Evolutionary conservation across 257 asterid genomes (phyloP).

Genomic region (Capsicum pubescens): DNA sequence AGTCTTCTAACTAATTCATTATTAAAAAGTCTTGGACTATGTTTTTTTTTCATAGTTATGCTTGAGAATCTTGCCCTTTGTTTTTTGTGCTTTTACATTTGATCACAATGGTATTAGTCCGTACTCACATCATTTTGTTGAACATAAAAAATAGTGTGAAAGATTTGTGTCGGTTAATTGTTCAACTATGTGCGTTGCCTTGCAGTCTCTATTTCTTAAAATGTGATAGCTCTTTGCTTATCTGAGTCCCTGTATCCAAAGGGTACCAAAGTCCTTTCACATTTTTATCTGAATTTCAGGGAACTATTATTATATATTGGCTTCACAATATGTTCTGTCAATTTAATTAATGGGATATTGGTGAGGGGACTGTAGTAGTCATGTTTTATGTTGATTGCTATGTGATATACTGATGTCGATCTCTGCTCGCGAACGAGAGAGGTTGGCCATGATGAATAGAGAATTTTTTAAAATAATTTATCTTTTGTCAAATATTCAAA

Average conservation of each 20-base stretch:
- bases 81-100: not conserved
- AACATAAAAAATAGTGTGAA: not conserved
- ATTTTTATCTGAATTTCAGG: not conserved
- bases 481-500: not conserved
- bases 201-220: not conserved
- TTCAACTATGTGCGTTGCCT: not conserved
- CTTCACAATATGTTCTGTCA: no score
- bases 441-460: not conserved
- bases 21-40: not conserved
- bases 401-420: not conserved
- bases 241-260: not conserved
- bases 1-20: not conserved
- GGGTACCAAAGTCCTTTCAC: not conserved
- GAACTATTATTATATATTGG: no score
- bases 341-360: no score
- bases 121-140: not conserved
- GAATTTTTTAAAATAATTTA: not conserved
- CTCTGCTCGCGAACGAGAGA: not conserved
- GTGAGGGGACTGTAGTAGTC: no score
- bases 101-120: not conserved
- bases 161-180: not conserved
- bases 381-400: no score
- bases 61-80: not conserved
- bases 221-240: not conserved
- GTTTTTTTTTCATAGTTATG: not conserved